A percentile compares a stretch with the other conserved stretches of the same genome.
These are phyloP conservation scores for Nigrospora osmanthi DNA, from an alignment of 2,329 filamentous ascomycete species.

Conservation along the genomic window DNA sequence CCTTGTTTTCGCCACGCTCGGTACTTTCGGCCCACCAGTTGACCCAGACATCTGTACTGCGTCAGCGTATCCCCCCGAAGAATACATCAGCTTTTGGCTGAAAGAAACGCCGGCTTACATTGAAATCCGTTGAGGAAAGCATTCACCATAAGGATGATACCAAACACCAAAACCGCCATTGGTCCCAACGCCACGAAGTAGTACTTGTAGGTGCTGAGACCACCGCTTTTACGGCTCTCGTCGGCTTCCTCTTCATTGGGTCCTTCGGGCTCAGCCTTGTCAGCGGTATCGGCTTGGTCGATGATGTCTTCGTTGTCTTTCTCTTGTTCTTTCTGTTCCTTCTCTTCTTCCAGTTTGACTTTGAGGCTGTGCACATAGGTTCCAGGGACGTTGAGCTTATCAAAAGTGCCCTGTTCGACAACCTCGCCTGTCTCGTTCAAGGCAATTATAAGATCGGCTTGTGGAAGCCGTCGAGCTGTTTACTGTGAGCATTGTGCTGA, in stretches of 20 bases:
- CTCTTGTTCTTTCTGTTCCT: neutral
- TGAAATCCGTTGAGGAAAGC: no score
- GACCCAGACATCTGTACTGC: conserved; percentile 12
- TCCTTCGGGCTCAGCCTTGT: neutral
- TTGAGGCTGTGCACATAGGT: conserved; percentile 25
- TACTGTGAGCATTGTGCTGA: neutral
- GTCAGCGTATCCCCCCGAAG: neutral
- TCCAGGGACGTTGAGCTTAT: conserved; percentile 20
- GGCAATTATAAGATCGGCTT: conserved; percentile 24
- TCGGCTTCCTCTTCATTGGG: neutral
- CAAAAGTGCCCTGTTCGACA: conserved; percentile 23
- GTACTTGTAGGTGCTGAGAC: neutral
- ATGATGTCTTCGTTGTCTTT: neutral
- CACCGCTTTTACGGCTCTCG: conserved; percentile 3
- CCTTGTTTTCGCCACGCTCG: neutral
- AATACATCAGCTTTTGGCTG: neutral
- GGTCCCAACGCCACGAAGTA: neutral
- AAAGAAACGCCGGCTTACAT: neutral
- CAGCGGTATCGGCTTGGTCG: neutral
- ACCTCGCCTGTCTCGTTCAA: conserved; percentile 20
- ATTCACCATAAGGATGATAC: no score
- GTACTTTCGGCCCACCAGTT: conserved; percentile 14
- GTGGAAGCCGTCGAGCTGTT: conserved; percentile 13
- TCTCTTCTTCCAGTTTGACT: conserved; percentile 2
- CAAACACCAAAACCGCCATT: neutral